These are phyloP conservation scores for Suillus ampliporus DNA, from an alignment of 768 basidiomycete genomes.

Conservation along the genomic window DNA sequence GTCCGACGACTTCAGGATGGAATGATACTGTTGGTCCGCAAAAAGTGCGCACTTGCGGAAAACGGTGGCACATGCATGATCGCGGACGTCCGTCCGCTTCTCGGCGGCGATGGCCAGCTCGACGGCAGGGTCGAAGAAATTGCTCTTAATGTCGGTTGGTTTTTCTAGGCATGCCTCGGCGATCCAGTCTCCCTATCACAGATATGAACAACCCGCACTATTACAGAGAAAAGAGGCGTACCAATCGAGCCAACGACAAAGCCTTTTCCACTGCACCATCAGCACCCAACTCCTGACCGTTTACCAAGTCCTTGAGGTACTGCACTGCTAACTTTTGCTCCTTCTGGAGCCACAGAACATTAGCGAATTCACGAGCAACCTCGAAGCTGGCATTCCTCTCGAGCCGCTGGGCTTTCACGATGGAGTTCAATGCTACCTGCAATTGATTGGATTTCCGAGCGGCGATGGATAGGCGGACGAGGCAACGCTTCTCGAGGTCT, in stretches of 20 bases:
- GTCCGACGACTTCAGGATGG: conserved; percentile 72
- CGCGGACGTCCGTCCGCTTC: conserved; percentile 25
- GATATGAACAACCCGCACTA: conserved; percentile 1
- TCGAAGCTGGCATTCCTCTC: conserved; percentile 51
- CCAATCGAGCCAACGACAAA: conserved; percentile 67
- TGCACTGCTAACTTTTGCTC: conserved; percentile 87
- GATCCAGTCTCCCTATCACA: conserved; percentile 84
- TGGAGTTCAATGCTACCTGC: conserved; percentile 87
- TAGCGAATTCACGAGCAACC: conserved; percentile 82
- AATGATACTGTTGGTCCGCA: conserved; percentile 85
- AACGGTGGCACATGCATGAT: conserved; percentile 55
- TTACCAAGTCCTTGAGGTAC: conserved; percentile 54
- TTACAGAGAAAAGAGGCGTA: conserved; percentile 38
- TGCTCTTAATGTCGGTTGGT: conserved; percentile 67
- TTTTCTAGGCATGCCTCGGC: conserved; percentile 85
- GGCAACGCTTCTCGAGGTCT: conserved; percentile 69
- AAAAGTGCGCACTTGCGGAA: conserved; percentile 88
- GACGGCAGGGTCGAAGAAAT: conserved; percentile 74
- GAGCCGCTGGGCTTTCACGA: conserved; percentile 75
- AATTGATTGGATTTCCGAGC: conserved; percentile 71
- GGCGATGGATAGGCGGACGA: conserved; percentile 71
- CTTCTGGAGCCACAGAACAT: conserved; percentile 86
- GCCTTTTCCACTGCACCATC: conserved; percentile 37
- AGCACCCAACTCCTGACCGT: conserved; percentile 20
- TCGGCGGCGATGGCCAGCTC: conserved; percentile 32